phyloP scores from a whole-genome alignment of 345 rosid species.

The Euphorbia pulcherrima region DNA sequence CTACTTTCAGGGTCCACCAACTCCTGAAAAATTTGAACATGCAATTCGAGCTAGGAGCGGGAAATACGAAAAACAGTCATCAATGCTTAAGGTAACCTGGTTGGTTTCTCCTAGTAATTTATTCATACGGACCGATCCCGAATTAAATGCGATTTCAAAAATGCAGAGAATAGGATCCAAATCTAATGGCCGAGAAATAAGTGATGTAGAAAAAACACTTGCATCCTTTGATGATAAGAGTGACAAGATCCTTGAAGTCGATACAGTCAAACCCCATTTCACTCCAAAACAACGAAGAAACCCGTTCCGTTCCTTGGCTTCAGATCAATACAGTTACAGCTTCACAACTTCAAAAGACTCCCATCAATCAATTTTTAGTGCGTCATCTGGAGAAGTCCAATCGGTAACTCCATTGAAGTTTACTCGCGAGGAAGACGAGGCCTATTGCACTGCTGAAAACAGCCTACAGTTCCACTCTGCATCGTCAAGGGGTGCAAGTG shows the following conservation, averaged over 20 bases:
- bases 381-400: slow-evolving; percentile 55
- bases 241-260: slow-evolving; percentile 72
- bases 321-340: slow-evolving; percentile 39
- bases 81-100: slow-evolving; percentile 49
- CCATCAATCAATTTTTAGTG: slow-evolving; percentile 43
- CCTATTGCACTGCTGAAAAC: slow-evolving; percentile 57
- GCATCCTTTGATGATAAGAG: slow-evolving; percentile 39
- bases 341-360: slow-evolving; percentile 51
- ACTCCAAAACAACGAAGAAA: slow-evolving; percentile 50
- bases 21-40: slow-evolving; percentile 75
- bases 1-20: slow-evolving; percentile 66
- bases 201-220: slow-evolving; percentile 30
- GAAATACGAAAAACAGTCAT: slow-evolving; percentile 49
- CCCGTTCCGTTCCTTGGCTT: slow-evolving; percentile 38
- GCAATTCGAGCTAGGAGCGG: slow-evolving; percentile 42
- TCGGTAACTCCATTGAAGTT: slow-evolving; percentile 39
- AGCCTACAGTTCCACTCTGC: slow-evolving; percentile 74
- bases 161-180: slow-evolving; percentile 65
- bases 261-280: slow-evolving; percentile 46
- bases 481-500: slow-evolving; percentile 63
- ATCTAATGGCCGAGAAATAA: slow-evolving; percentile 33
- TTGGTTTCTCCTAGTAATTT: neutral
- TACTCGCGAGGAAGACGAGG: slow-evolving; percentile 43
- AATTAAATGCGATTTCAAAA: neutral
- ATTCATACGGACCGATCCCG: neutral